Conservation (phyloP, 768 basidiomycete species). For the Russula emetica region DNA sequence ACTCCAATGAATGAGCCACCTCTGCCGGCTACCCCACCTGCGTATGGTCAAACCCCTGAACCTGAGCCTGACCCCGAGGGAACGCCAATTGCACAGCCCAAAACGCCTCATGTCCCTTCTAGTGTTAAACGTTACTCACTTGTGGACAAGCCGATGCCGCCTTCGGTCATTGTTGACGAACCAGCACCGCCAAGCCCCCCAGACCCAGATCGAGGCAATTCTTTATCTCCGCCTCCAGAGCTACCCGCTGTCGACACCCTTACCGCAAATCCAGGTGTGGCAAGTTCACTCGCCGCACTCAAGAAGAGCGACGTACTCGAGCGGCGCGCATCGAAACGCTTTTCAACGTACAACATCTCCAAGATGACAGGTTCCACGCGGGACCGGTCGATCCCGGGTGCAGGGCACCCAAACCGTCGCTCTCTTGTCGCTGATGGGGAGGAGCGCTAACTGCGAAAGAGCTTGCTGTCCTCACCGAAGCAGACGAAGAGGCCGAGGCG, state of each 20-base stretch:
- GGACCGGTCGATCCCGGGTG: constrained; percentile 34
- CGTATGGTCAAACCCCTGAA: constrained; percentile 22
- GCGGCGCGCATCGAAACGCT: constrained; percentile 91
- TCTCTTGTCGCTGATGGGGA: constrained; percentile 55
- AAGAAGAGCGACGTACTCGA: constrained; percentile 83
- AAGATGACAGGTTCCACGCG: constrained; percentile 79
- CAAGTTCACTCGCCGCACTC: constrained; percentile 80
- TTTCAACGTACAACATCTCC: constrained; percentile 89
- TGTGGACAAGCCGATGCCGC: constrained; percentile 62
- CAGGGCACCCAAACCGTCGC: constrained; percentile 54
- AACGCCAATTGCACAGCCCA: constrained; percentile 33
- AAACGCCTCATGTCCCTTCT: constrained; percentile 50
- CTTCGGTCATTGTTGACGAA: constrained; percentile 53
- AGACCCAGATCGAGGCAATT: constrained; percentile 27
- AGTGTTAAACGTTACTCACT: constrained; percentile 76
- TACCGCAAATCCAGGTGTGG: constrained; percentile 44
- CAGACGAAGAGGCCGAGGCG: constrained; percentile 58
- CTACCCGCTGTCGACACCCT: constrained; percentile 45
- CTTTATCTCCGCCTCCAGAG: constrained; percentile 35
- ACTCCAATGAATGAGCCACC: not conserved
- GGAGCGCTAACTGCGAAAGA: constrained; percentile 64
- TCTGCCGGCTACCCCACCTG: constrained; percentile 16
- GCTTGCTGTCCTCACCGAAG: constrained; percentile 68
- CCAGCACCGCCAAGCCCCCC: constrained; percentile 33
- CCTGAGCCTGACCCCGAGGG: constrained; percentile 27